Evolutionary conservation across 257 asterid genomes (phyloP).

Genomic region (Solanum pinnatisectum): DNA sequence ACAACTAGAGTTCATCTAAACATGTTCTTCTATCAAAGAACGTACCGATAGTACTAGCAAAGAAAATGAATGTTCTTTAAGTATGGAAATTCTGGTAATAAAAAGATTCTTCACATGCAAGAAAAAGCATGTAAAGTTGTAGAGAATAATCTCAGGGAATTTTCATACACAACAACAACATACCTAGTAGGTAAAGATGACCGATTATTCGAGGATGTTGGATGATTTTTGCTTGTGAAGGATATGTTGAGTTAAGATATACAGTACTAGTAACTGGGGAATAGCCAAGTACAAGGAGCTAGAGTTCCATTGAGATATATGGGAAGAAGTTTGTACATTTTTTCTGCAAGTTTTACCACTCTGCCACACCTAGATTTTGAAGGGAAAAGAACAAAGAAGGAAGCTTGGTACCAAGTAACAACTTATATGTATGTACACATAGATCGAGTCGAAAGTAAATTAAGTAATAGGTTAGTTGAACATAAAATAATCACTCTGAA

Average conservation of each 20-base stretch:
- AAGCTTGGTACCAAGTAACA: not conserved
- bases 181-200: not conserved
- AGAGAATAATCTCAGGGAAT: not conserved
- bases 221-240: too few relatives aligned
- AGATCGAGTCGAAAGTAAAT: not conserved
- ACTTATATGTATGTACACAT: not conserved
- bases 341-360: too few relatives aligned
- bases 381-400: not conserved
- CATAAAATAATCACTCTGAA: not conserved
- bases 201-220: too few relatives aligned
- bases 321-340: not conserved
- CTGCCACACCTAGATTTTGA: too few relatives aligned
- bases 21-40: not conserved
- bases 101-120: not conserved
- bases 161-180: not conserved
- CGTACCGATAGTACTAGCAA: not conserved
- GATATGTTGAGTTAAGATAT: too few relatives aligned
- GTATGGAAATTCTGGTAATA: not conserved
- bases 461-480: not conserved
- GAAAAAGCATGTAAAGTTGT: not conserved
- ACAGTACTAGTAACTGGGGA: too few relatives aligned
- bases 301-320: too few relatives aligned
- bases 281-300: too few relatives aligned
- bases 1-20: not conserved
- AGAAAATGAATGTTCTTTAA: not conserved